phyloP scores from a whole-genome alignment of 257 asterid genomes.

The Nyctanthes arbortristis region DNA sequence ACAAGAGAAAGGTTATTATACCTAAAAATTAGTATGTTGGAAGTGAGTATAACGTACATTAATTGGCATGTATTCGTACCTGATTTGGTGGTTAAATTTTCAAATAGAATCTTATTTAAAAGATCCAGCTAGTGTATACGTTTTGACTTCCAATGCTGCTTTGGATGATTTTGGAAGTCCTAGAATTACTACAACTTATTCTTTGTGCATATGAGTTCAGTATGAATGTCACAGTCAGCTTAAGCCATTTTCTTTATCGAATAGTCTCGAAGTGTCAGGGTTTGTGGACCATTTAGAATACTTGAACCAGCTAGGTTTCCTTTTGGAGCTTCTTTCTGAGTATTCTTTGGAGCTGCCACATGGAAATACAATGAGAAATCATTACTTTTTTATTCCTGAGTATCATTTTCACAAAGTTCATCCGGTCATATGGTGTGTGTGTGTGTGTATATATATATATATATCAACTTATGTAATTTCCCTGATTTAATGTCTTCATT shows the following conservation, averaged over 20 bases:
- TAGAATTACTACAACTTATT: neutral
- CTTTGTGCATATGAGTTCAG: neutral
- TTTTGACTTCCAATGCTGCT: neutral
- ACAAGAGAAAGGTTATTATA: neutral
- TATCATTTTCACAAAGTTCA: constrained; percentile 7
- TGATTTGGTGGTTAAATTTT: neutral
- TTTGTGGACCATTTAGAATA: neutral
- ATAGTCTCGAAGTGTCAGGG: neutral
- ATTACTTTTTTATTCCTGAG: neutral
- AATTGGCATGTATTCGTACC: neutral
- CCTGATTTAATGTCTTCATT: constrained; percentile 8
- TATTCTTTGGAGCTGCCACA: no score
- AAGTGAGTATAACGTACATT: neutral
- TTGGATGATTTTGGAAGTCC: neutral
- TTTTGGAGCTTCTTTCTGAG: constrained; percentile 4
- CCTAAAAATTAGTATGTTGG: neutral
- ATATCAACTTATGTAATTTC: constrained; percentile 1
- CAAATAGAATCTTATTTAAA: neutral
- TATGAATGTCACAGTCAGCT: neutral
- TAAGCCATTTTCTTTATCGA: no score
- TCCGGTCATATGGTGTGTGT: neutral
- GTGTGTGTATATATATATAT: no score
- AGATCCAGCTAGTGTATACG: neutral
- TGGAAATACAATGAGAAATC: constrained; percentile 4
- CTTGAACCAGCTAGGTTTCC: constrained; percentile 1